Evolutionary conservation across 2,329 filamentous ascomycete species (phyloP), one percentile per base, ranked within the genome.

Genomic region (Botrytis fabae): DNA sequence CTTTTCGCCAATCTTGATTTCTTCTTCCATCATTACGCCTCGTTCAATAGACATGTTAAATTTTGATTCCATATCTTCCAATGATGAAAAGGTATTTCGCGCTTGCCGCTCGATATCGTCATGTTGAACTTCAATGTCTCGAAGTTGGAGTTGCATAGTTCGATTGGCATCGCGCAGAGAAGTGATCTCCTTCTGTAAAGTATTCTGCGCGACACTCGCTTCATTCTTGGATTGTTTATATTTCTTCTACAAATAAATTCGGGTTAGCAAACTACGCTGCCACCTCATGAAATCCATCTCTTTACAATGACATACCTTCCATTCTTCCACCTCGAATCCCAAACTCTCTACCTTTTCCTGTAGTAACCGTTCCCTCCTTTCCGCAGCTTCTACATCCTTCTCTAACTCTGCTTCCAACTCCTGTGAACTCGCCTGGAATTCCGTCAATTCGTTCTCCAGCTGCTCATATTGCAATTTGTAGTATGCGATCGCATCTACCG

Each of bases 101-200:
- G 96, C 95, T 84, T 98, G 95, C 77, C 94, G 91, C 85, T 99
- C 96, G 81, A 95, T 98, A 83, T 99, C 96, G 85, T 99, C 96
- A 84, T 98, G 99, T 81, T 93, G 94, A 72, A 99, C 96, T 83
- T 99, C 96, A 78, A 95, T 97, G 82, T 99, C 96, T 77, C 96
- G 91, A 73, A 99, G 85, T 82, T 89, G 93, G 75, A 97, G 86
- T 79, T 96, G 92, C 75, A 98, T 84, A 5, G 91, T 91, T 76
- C 96, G 88, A 82, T 94, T 97, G 66, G 90, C 83, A 77, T 99
- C 95, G 80, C 96, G 92, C 78, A 99, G 87, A 14, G 89, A 92
- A 10, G 96, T 99, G 79, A 99, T 95, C 83, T 99, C 96, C 83
- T 98, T 98, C 83, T 99, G 95, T 70, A 99, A 87, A 6, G 87